Conservation (phyloP, 805 yeast species). For the Kodamaea jinghongensis region DNA sequence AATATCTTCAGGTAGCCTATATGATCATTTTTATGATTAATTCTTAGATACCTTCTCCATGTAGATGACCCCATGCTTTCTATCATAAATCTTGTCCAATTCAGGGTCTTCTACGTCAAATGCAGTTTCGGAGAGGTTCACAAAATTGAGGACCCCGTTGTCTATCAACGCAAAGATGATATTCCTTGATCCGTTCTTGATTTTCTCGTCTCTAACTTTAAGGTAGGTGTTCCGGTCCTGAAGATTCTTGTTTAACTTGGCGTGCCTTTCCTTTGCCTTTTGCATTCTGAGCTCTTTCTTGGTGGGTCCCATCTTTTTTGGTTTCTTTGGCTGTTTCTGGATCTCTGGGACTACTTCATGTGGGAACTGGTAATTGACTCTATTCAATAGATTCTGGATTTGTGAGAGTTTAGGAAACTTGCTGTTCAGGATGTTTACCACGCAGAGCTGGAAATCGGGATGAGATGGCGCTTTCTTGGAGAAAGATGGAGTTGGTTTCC, state of each 20-base stretch:
- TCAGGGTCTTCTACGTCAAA: slow-evolving; percentile 32
- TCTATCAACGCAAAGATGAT: slow-evolving; percentile 71
- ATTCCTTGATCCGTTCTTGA: slow-evolving; percentile 53
- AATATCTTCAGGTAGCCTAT: too few species aligned
- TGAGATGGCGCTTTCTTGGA: slow-evolving; percentile 64
- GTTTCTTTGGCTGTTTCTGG: neutral
- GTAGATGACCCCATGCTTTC: slow-evolving; percentile 19
- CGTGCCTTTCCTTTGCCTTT: slow-evolving; percentile 25
- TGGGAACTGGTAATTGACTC: slow-evolving; percentile 7
- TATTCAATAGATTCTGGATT: slow-evolving; percentile 31
- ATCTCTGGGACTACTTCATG: neutral
- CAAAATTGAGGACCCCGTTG: slow-evolving; percentile 69
- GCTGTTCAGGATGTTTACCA: slow-evolving; percentile 46
- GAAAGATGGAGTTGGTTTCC: slow-evolving; percentile 79
- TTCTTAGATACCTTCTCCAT: slow-evolving; percentile 6
- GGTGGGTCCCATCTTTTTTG: slow-evolving; percentile 11
- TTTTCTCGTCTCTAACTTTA: slow-evolving; percentile 33
- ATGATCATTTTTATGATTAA: neutral
- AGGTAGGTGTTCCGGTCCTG: slow-evolving; percentile 26
- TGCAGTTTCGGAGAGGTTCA: slow-evolving; percentile 49
- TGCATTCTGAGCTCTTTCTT: slow-evolving; percentile 25
- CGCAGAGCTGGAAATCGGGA: slow-evolving; percentile 74
- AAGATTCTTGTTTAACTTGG: slow-evolving; percentile 20
- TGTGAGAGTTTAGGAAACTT: slow-evolving; percentile 48
- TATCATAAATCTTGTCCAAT: slow-evolving; percentile 16